phyloP scores from a whole-genome alignment of 108 stramenopile species.

The Fragilaria crotonensis region DNA sequence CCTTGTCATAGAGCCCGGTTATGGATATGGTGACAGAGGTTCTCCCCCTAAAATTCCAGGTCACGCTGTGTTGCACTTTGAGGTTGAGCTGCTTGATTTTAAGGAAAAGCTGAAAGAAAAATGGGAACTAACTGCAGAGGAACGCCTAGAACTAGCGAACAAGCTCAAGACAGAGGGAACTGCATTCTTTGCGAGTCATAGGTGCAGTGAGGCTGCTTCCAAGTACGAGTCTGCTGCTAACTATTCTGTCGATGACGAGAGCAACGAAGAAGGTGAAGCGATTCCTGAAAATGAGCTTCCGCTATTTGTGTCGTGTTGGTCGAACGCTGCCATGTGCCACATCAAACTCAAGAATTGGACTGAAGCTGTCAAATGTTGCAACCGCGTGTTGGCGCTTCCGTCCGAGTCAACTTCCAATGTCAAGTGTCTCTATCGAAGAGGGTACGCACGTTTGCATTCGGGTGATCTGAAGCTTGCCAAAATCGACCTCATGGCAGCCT shows the following conservation, averaged over 20 bases:
- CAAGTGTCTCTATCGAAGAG: constrained; percentile 88
- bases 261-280: constrained; percentile 56
- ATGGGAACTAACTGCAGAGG: constrained; percentile 79
- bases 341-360: constrained; percentile 76
- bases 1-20: constrained; percentile 68
- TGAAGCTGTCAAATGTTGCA: constrained; percentile 66
- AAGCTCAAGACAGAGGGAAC: constrained; percentile 82
- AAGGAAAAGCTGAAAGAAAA: constrained; percentile 78
- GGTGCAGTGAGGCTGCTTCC: constrained; percentile 64
- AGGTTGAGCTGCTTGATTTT: constrained; percentile 91
- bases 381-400: constrained; percentile 72
- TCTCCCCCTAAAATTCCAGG: constrained; percentile 88
- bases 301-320: constrained; percentile 68
- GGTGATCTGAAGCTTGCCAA: constrained; percentile 89
- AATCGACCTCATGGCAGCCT: constrained; percentile 83
- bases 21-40: constrained; percentile 86
- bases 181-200: constrained; percentile 71
- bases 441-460: constrained; percentile 68
- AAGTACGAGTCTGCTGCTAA: constrained; percentile 76
- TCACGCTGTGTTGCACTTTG: constrained; percentile 83
- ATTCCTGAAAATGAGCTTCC: constrained; percentile 61
- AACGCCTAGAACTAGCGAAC: constrained; percentile 69
- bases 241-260: constrained; percentile 61
- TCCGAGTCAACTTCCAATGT: constrained; percentile 64
- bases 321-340: constrained; percentile 91